Evolutionary conservation across 1,139 yeast species (phyloP), one percentile per base, ranked within the genome.

Genomic region (Blastobotrys malaysiensis): DNA sequence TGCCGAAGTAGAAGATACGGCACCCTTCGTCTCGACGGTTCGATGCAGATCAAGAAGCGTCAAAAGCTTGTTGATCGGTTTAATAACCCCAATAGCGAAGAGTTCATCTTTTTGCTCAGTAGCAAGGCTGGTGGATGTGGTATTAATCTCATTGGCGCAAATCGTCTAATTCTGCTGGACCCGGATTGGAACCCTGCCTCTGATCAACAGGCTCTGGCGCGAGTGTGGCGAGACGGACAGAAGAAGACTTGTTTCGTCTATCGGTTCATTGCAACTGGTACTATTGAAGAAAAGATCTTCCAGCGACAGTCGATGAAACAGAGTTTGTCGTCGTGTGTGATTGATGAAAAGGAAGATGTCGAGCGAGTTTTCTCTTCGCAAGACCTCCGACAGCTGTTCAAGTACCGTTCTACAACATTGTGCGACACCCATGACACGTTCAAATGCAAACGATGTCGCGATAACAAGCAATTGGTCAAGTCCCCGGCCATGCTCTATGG

Each of bases 111-210:
- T 63, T 75, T 93, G 59, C 75, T 93, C 53, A 89, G 97, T 64
- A 88, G 97, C 9, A 95, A 93, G 69, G 99, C 99, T 0, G 99
- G 99, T 62, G 99, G 99, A 0, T 93, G 99, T 75, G 99, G 99
- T 70, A 89, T 93, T 66, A 93, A 93, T 67, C 78, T 93, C 61
- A 93, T 93, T 64, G 99, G 99, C 9, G 99, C 99, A 9, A 93
- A 95, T 64, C 77, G 99, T 58, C 76, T 93, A 58, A 82, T 93
- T 26, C 75, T 93, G 54, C 77, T 93, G 65, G 99, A 93, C 68
- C 99, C 99, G 0, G 99, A 95, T 70, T 93, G 99, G 99, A 93
- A 93, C 65, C 99, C 99, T 0, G 99, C 99, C 0, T 87, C 97
- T 1, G 99, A 93, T 68, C 99, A 93, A 69, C 99, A 93, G 72